Percentiles rank a stretch among this genome's conserved stretches.
Conservation (phyloP, 192 early-diverging fungal genomes). For the Backusella morwellensis region DNA sequence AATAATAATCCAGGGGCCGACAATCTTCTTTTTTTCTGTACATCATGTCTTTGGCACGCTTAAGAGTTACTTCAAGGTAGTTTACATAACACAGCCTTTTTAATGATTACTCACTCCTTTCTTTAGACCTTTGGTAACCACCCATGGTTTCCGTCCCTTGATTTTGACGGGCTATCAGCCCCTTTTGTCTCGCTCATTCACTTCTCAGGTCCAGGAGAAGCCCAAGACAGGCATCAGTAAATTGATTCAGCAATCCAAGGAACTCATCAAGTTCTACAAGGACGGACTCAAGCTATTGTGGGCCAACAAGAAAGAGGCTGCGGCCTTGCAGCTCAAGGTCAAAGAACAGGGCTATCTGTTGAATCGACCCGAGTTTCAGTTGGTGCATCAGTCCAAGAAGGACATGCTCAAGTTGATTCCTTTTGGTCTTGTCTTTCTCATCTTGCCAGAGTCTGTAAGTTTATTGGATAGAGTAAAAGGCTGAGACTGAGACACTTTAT, state of each 20-base stretch:
- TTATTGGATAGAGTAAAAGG: not conserved
- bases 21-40: not conserved
- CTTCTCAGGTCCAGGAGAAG: not conserved
- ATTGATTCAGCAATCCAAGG: constrained; percentile 38
- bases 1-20: not conserved
- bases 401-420: constrained; percentile 50
- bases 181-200: not conserved
- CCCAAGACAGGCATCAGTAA: constrained; percentile 14
- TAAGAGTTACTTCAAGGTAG: not conserved
- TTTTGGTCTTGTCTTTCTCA: constrained; percentile 43
- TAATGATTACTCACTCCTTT: not conserved
- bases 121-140: not conserved
- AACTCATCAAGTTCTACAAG: constrained; percentile 52
- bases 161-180: not conserved
- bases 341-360: constrained; percentile 36
- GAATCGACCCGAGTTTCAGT: constrained; percentile 45
- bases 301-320: constrained; percentile 46
- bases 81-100: no score
- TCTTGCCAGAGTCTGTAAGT: constrained; percentile 44
- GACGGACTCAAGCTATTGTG: constrained; percentile 50
- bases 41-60: not conserved
- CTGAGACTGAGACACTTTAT: no score
- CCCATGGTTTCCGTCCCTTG: not conserved
- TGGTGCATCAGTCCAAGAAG: constrained; percentile 43
- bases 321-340: constrained; percentile 34